Percentiles rank a stretch among this genome's conserved stretches.
These are phyloP conservation scores for Gyrodon lividus DNA, from an alignment of 768 basidiomycete genomes.

Conservation along the genomic window DNA sequence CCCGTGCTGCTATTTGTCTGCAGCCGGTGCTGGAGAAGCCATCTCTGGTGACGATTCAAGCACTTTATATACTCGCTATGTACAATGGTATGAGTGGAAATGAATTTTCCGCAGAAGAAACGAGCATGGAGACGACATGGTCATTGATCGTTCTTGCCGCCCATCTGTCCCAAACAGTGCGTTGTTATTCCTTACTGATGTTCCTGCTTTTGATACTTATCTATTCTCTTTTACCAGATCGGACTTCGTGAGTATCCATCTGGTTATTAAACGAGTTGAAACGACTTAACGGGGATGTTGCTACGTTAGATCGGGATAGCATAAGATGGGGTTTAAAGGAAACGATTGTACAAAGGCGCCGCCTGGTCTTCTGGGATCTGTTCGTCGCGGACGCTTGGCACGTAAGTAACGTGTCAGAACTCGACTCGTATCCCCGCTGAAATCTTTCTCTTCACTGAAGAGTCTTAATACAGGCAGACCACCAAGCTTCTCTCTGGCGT, in stretches of 20 bases:
- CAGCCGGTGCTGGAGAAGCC: constrained; percentile 73
- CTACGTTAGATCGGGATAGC: constrained; percentile 56
- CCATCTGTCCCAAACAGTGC: constrained; percentile 63
- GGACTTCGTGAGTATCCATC: constrained; percentile 58
- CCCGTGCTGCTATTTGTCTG: constrained; percentile 61
- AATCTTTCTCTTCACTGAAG: constrained; percentile 33
- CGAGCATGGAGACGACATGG: constrained; percentile 75
- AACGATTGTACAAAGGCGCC: constrained; percentile 62
- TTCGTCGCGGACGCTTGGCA: constrained; percentile 72
- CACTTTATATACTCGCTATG: constrained; percentile 64
- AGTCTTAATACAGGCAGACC: constrained; percentile 70
- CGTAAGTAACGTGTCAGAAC: constrained; percentile 36
- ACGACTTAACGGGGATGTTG: constrained; percentile 8
- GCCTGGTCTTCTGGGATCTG: constrained; percentile 76
- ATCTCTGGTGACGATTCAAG: constrained; percentile 66
- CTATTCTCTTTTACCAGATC: constrained; percentile 41
- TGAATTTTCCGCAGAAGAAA: constrained; percentile 54
- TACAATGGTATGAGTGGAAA: constrained; percentile 71
- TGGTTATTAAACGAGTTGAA: constrained; percentile 6
- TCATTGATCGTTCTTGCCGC: constrained; percentile 61
- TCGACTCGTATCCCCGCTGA: constrained; percentile 10
- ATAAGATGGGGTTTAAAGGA: constrained; percentile 60
- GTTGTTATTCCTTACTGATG: constrained; percentile 24
- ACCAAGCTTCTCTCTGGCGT: constrained; percentile 62
- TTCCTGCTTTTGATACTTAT: constrained; percentile 10